These are phyloP conservation scores for Cadophora gregata DNA, from an alignment of 2,329 filamentous ascomycete species.

Conservation along the genomic window DNA sequence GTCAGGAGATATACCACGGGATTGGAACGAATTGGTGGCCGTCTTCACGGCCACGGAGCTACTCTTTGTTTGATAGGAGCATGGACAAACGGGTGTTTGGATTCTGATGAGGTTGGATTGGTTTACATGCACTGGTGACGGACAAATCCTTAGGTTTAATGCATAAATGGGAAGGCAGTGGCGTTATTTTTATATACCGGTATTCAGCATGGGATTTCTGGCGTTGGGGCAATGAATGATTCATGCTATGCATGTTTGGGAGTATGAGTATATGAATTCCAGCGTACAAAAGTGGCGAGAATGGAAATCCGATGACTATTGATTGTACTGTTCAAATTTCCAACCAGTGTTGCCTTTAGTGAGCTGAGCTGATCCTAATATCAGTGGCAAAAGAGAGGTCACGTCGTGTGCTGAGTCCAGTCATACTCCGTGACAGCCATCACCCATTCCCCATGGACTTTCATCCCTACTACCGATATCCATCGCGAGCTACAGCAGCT, in stretches of 20 bases:
- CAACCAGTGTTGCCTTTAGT: no score
- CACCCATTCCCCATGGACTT: no score
- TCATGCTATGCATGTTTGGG: background rate
- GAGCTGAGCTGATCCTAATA: no score
- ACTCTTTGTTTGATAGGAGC: slow-evolving; percentile 3
- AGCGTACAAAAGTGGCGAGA: background rate
- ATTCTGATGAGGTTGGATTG: slow-evolving; percentile 2
- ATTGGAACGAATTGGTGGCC: background rate
- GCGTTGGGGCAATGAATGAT: background rate
- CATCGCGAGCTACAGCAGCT: no score
- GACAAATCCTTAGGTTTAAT: background rate
- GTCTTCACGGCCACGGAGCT: background rate
- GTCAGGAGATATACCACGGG: slow-evolving; percentile 6
- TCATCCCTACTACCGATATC: no score
- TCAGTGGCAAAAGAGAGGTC: no score
- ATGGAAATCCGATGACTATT: background rate
- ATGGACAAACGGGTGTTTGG: slow-evolving; percentile 7
- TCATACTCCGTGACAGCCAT: no score
- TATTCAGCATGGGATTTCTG: background rate
- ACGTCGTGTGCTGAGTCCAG: no score
- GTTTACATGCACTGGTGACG: background rate
- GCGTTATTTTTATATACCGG: slow-evolving; percentile 6
- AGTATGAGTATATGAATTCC: slow-evolving; percentile 5
- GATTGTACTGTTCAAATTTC: background rate
- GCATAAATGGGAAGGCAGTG: slow-evolving; percentile 3